A percentile compares a stretch with the other conserved stretches of the same genome.
Conservation (phyloP, 164 flowering plant species). For the Chimonanthus salicifolius region DNA sequence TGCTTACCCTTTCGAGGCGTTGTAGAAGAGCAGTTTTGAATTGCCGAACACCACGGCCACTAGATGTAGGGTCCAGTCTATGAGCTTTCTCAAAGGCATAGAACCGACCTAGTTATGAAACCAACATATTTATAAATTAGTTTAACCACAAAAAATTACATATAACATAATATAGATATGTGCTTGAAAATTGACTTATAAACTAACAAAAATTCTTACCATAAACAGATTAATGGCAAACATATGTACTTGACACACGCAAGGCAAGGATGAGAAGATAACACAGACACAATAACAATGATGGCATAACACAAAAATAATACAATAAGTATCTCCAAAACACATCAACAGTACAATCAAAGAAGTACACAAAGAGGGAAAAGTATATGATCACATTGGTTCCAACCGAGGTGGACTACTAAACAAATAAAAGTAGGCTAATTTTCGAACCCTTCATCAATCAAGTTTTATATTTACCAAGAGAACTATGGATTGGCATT, state of each 20-base stretch:
- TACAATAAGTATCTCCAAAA: neutral
- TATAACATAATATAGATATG: neutral
- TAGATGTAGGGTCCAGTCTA: slow-evolving; percentile 89
- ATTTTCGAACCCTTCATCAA: too few relatives aligned
- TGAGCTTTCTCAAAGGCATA: slow-evolving; percentile 99
- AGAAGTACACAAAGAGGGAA: too few relatives aligned
- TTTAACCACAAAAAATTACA: neutral
- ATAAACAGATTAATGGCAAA: neutral
- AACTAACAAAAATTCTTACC: neutral
- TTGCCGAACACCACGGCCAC: slow-evolving; percentile 98
- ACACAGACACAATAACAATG: neutral
- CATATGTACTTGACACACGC: neutral
- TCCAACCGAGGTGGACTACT: too few relatives aligned
- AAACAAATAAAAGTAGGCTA: too few relatives aligned
- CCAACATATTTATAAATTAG: neutral
- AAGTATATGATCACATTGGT: too few relatives aligned
- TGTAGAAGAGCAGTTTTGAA: slow-evolving; percentile 96
- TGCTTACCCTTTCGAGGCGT: slow-evolving; percentile 81
- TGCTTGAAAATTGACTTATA: neutral
- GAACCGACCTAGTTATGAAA: slow-evolving; percentile 60
- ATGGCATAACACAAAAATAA: neutral
- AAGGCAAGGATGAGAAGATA: neutral
- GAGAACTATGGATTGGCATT: too few relatives aligned
- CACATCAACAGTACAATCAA: neutral
- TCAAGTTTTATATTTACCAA: too few relatives aligned